phyloP scores from a whole-genome alignment of 306 rosid genomes.

The Potentilla sterilis region DNA sequence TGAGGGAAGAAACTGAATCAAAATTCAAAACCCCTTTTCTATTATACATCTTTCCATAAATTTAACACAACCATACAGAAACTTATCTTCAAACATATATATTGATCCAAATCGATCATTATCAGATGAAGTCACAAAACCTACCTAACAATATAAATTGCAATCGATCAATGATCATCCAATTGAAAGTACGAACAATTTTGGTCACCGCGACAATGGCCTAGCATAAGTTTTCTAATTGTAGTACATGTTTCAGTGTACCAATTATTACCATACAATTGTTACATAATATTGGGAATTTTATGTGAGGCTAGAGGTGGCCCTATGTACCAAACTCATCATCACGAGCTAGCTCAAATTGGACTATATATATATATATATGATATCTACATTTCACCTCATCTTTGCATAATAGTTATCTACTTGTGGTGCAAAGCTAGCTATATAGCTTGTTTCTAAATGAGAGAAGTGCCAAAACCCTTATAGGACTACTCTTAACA shows the following conservation, averaged over 20 bases:
- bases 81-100: neutral
- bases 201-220: no score
- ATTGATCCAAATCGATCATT: neutral
- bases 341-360: neutral
- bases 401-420: neutral
- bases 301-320: neutral
- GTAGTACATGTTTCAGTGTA: neutral
- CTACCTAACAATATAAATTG: neutral
- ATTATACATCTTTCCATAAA: neutral
- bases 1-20: neutral
- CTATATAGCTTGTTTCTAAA: neutral
- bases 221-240: neutral
- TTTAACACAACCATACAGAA: neutral
- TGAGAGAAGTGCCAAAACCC: neutral
- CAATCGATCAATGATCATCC: neutral
- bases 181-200: neutral
- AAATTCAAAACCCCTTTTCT: neutral
- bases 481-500: neutral
- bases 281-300: neutral
- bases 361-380: neutral
- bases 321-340: neutral
- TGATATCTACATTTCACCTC: neutral
- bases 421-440: neutral
- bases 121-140: neutral
- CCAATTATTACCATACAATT: neutral